Evolutionary conservation across 805 yeast genomes (phyloP).

Genomic region (Candida coleopterorum): DNA sequence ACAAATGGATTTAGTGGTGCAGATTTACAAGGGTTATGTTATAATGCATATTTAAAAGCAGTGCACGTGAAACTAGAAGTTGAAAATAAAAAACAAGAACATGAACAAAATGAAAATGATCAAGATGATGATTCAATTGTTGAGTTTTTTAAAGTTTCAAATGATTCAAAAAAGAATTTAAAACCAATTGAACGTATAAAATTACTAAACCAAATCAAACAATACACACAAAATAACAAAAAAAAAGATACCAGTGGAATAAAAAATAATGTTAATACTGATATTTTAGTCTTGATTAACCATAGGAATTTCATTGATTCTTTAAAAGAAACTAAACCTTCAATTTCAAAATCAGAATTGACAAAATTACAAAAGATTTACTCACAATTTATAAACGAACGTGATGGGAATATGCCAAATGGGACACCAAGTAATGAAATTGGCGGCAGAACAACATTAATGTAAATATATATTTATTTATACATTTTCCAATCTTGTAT

Average conservation of each 20-base stretch:
- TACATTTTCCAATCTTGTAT: constrained; percentile 5
- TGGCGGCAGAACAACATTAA: constrained; percentile 81
- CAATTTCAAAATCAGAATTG: constrained; percentile 73
- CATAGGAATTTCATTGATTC: constrained; percentile 58
- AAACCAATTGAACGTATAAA: constrained; percentile 38
- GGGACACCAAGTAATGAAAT: constrained; percentile 76
- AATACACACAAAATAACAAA: constrained; percentile 20
- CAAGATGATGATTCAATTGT: constrained; percentile 10
- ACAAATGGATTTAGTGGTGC: constrained; percentile 91
- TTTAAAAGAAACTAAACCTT: constrained; percentile 76
- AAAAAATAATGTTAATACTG: constrained; percentile 10
- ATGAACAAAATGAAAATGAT: constrained; percentile 10
- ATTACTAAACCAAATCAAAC: constrained; percentile 40
- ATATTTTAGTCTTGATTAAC: constrained; percentile 39
- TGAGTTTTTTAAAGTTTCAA: constrained; percentile 43
- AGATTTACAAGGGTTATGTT: constrained; percentile 86
- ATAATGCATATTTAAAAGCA: constrained; percentile 86
- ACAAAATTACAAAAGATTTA: constrained; percentile 61
- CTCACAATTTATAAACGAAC: constrained; percentile 61
- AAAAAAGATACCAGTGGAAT: constrained; percentile 8
- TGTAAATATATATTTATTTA: constrained; percentile 44
- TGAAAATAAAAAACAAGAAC: constrained; percentile 27
- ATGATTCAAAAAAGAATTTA: constrained; percentile 19
- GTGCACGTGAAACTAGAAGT: constrained; percentile 64
- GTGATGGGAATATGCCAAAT: constrained; percentile 86